Evolutionary conservation across 1,284 basidiomycete genomes (phyloP).

Genomic region (Megacollybia platyphylla): DNA sequence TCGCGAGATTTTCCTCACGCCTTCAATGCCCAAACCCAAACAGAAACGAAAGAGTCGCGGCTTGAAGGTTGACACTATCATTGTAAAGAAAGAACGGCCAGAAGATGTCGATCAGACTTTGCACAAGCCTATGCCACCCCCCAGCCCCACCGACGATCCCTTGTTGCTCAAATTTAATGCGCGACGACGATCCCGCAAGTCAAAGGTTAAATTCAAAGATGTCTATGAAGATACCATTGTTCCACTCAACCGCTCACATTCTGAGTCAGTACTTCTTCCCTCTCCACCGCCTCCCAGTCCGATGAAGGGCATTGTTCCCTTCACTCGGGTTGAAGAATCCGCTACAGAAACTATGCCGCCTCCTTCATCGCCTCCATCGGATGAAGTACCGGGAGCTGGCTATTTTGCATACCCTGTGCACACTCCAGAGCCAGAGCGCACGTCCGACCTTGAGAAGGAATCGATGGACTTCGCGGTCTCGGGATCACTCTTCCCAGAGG

Average conservation of each 20-base stretch:
- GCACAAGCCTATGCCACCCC: conserved; percentile 42
- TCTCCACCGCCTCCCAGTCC: not conserved
- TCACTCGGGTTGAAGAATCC: not conserved
- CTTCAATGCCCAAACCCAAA: conserved; percentile 15
- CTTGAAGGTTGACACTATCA: conserved; percentile 1
- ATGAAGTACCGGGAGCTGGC: not conserved
- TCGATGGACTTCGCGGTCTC: too few species aligned
- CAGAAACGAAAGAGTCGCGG: conserved; percentile 2
- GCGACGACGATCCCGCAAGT: conserved; percentile 1
- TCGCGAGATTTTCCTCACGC: conserved; percentile 38
- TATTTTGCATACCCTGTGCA: not conserved
- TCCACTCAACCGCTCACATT: not conserved
- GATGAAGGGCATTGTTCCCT: not conserved
- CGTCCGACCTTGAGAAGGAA: too few species aligned
- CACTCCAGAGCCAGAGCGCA: too few species aligned
- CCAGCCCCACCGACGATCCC: conserved; percentile 64
- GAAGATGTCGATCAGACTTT: conserved; percentile 42
- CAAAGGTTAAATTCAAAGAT: not conserved
- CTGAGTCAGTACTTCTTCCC: not conserved
- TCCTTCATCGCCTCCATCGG: conserved; percentile 3
- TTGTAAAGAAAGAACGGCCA: conserved; percentile 42
- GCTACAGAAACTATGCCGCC: not conserved
- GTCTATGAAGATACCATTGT: not conserved
- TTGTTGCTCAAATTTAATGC: conserved; percentile 29
- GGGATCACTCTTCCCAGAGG: not conserved